phyloP scores from a whole-genome alignment of 768 basidiomycete genomes.

The Lentinula detonsa region DNA sequence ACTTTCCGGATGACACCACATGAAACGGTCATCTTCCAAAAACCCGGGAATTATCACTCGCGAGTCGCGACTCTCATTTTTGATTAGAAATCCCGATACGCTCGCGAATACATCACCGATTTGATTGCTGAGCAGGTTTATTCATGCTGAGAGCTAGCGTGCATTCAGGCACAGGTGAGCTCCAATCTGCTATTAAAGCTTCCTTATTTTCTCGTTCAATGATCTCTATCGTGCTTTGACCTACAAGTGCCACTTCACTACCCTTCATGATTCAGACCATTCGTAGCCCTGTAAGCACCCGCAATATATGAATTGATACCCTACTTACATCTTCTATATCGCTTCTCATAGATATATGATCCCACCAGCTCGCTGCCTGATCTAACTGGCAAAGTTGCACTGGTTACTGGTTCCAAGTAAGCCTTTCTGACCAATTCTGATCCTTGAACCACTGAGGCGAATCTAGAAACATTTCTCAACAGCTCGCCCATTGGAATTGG shows the following conservation, averaged over 20 bases:
- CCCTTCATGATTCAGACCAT: neutral
- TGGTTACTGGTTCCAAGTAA: constrained; percentile 41
- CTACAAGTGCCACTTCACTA: no score
- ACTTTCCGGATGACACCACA: no score
- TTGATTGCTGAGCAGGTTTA: neutral
- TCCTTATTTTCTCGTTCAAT: no score
- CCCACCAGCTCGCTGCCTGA: constrained; percentile 18
- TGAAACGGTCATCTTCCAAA: no score
- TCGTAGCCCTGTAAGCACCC: neutral
- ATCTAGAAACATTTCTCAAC: neutral
- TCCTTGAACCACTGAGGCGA: neutral
- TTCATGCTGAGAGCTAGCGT: no score
- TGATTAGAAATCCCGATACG: neutral
- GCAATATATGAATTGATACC: neutral
- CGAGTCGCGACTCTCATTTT: neutral
- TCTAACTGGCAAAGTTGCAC: constrained; percentile 27
- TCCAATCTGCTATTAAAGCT: no score
- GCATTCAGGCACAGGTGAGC: no score
- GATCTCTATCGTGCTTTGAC: no score
- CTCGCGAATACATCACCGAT: neutral
- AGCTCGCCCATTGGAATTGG: constrained; percentile 4
- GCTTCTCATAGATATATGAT: neutral
- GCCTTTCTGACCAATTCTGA: neutral
- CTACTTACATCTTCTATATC: neutral
- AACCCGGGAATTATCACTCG: no score